These are phyloP conservation scores for Plasmodium malariae DNA, from an alignment of 169 alveolate genomes.

Conservation along the genomic window DNA sequence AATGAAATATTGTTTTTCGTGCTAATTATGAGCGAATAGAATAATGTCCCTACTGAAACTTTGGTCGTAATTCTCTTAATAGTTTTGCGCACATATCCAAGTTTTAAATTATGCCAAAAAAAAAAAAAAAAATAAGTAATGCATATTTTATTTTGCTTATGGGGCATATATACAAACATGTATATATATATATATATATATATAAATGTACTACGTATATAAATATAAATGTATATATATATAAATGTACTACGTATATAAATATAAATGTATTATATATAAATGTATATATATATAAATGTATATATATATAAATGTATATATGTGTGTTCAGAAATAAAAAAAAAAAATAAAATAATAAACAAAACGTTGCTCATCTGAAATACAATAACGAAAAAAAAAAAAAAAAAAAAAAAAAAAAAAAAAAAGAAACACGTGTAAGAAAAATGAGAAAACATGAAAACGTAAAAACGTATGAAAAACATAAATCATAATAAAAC, in stretches of 20 bases:
- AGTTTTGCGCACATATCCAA: background rate
- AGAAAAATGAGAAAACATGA: background rate
- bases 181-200: too few species aligned
- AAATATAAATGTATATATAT: background rate
- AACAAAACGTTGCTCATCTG: background rate
- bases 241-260: background rate
- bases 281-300: too few species aligned
- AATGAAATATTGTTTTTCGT: background rate
- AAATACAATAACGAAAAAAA: too few species aligned
- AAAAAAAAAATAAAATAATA: too few species aligned
- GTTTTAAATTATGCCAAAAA: background rate
- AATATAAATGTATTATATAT: too few species aligned
- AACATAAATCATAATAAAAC: too few species aligned
- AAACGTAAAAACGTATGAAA: too few species aligned
- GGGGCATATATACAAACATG: background rate
- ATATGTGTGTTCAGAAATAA: background rate
- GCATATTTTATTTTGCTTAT: background rate
- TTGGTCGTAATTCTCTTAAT: slow-evolving; percentile 17
- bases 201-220: background rate
- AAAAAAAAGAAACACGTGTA: background rate
- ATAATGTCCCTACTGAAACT: too few species aligned
- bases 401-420: too few species aligned
- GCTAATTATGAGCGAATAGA: background rate
- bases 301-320: too few species aligned
- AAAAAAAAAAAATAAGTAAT: background rate